A percentile compares a stretch with the other conserved stretches of the same genome.
Evolutionary conservation across 2,329 filamentous ascomycete species (phyloP).

Genomic region (Penicillium sp.): DNA sequence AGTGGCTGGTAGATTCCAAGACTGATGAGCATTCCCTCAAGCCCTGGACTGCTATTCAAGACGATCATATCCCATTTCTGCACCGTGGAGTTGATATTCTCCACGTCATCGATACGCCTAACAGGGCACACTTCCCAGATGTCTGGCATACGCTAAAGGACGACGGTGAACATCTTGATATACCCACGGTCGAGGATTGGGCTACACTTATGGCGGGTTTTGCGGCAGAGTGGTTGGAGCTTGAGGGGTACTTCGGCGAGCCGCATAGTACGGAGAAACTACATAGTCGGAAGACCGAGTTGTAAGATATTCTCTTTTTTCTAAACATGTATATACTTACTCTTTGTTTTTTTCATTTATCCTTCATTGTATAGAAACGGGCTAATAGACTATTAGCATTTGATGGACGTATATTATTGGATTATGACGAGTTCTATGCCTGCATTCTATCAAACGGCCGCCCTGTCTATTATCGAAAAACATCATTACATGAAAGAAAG

Average conservation of each 20-base stretch:
- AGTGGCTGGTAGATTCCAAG: slow-evolving; percentile 64
- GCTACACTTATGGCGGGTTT: slow-evolving; percentile 78
- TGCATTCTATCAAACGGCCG: background rate
- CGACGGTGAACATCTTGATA: slow-evolving; percentile 78
- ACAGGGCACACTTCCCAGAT: slow-evolving; percentile 56
- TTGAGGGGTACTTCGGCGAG: slow-evolving; percentile 56
- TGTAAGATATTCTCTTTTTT: slow-evolving; percentile 30
- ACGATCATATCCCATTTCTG: slow-evolving; percentile 93
- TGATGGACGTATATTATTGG: background rate
- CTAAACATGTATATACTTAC: slow-evolving; percentile 2
- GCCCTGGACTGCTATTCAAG: slow-evolving; percentile 56
- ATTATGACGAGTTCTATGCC: background rate
- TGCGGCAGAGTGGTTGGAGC: slow-evolving; percentile 85
- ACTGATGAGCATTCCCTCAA: slow-evolving; percentile 52
- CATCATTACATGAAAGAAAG: background rate
- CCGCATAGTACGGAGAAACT: background rate
- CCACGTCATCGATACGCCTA: slow-evolving; percentile 76
- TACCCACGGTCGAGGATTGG: slow-evolving; percentile 81
- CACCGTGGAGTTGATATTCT: slow-evolving; percentile 78
- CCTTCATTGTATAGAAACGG: background rate
- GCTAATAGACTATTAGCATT: slow-evolving; percentile 4
- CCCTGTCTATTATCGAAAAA: background rate
- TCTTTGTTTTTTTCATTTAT: background rate
- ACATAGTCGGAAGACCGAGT: slow-evolving; percentile 32
- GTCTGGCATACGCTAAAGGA: slow-evolving; percentile 88